phyloP scores from a whole-genome alignment of 176 grass and related monocot genomes.

The Poa pratensis region DNA sequence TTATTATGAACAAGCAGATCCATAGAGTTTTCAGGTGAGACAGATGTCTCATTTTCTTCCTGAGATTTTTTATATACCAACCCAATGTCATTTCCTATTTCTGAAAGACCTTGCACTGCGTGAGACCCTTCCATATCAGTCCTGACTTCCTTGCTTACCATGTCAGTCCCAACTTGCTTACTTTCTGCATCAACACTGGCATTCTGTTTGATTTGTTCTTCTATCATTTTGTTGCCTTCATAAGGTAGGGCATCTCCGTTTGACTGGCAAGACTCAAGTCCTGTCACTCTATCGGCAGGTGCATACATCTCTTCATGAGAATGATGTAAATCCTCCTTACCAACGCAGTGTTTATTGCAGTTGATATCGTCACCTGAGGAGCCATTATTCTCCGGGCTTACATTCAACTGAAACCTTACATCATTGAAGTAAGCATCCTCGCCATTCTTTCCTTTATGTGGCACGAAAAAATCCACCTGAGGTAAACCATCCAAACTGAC shows the following conservation, averaged over 20 bases:
- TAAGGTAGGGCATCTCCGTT: constrained; percentile 43
- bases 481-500: constrained; percentile 45
- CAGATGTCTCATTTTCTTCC: constrained; percentile 43
- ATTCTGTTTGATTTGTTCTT: constrained; percentile 40
- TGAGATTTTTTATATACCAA: neutral
- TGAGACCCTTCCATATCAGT: constrained; percentile 27
- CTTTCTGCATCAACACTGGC: constrained; percentile 36
- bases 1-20: constrained; percentile 40
- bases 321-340: constrained; percentile 44
- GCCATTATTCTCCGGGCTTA: constrained; percentile 38
- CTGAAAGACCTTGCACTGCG: too few relatives aligned
- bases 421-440: constrained; percentile 35
- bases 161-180: constrained; percentile 16
- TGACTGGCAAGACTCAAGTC: constrained; percentile 35
- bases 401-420: constrained; percentile 47
- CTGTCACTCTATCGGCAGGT: constrained; percentile 31
- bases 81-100: too few relatives aligned
- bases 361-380: constrained; percentile 22
- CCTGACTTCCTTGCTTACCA: constrained; percentile 5
- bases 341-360: constrained; percentile 37
- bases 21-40: constrained; percentile 44
- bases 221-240: constrained; percentile 41
- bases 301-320: constrained; percentile 36
- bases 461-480: constrained; percentile 16
- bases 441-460: constrained; percentile 22